Evolutionary conservation across 192 early-diverging fungal species (phyloP).

Genomic region (Backusella tarrabulga): DNA sequence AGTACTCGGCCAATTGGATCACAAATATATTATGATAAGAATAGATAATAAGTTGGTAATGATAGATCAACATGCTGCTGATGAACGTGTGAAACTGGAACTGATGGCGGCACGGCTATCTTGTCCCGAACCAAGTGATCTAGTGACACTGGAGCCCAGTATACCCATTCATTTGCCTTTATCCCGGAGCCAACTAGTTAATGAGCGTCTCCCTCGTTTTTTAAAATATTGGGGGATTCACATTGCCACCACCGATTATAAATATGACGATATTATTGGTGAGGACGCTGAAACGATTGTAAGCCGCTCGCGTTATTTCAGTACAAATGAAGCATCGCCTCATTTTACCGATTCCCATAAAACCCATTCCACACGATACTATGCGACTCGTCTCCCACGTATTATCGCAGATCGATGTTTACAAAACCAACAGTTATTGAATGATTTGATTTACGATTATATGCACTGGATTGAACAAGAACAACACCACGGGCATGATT

Average conservation of each 20-base stretch:
- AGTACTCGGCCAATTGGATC: constrained; percentile 66
- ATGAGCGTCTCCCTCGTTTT: neutral
- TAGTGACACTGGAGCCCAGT: neutral
- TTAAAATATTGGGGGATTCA: neutral
- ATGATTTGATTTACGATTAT: constrained; percentile 52
- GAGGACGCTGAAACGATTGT: neutral
- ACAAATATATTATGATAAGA: constrained; percentile 57
- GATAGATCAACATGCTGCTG: constrained; percentile 80
- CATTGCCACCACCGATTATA: neutral
- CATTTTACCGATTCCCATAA: neutral
- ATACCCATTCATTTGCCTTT: constrained; percentile 26
- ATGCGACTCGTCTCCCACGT: constrained; percentile 48
- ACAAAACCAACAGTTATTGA: constrained; percentile 41
- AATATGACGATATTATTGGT: neutral
- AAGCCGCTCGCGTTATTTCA: constrained; percentile 13
- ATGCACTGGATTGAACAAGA: constrained; percentile 40
- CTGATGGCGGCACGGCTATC: constrained; percentile 41
- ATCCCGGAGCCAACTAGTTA: constrained; percentile 2
- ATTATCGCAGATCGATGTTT: constrained; percentile 64
- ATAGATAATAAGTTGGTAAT: constrained; percentile 40
- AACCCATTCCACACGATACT: neutral
- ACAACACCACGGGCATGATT: constrained; percentile 9
- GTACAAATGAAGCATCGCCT: constrained; percentile 7
- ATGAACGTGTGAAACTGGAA: constrained; percentile 73
- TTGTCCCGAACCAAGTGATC: neutral